Base-by-base conservation (phyloP, 768 basidiomycete species). In the Termitomyces sp. region DNA sequence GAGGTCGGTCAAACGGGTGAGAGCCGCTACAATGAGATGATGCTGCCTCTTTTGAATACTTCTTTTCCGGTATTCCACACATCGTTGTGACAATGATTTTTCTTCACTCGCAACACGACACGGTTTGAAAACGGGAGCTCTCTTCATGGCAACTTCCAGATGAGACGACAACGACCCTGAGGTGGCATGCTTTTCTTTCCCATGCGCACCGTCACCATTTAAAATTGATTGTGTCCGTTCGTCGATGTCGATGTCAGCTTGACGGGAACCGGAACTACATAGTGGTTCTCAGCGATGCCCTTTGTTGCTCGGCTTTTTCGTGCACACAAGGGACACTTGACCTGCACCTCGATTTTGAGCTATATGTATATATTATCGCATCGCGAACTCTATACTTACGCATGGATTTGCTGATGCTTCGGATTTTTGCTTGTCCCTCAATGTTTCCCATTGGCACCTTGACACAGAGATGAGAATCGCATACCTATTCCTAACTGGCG, bases 401-500 rank as follows among this genome's bases (percentile, higher is more conserved):
- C 91, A 87, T 66, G 81, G 79, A 0, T 71, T 77, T 0, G 62
- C 76, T 0, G 67, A 9, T 92, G 91, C 64, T 73, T 14, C 32
- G 94, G 94, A 1, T 77, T 95, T 77, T 95, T n/a, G 96, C 76
- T 97, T 53, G 78, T 97, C 87, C 94, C 31, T 76, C 76, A 50
- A 69, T 75, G 50, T 78, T 72, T 51, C 76, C 75, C 17, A 60
- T 67, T 25, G 32, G 60, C 4, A 46, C 49, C 12, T 72, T 77
- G 45, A 73, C 94, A 14, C 72, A 78, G 10, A 46, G 3, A 25
- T 20, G 25, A 25, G 25, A 25, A 25, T 1, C 25, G 25, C 25
- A 25, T 25, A 25, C 25, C 1, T 25, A n/a, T n/a, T 3, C 10
- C 14, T 8, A 14, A 6, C 1, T 54, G 25, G 8, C 40, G 38